phyloP scores from a whole-genome alignment of 305 asterid species.

The Fraxinus floribunda region DNA sequence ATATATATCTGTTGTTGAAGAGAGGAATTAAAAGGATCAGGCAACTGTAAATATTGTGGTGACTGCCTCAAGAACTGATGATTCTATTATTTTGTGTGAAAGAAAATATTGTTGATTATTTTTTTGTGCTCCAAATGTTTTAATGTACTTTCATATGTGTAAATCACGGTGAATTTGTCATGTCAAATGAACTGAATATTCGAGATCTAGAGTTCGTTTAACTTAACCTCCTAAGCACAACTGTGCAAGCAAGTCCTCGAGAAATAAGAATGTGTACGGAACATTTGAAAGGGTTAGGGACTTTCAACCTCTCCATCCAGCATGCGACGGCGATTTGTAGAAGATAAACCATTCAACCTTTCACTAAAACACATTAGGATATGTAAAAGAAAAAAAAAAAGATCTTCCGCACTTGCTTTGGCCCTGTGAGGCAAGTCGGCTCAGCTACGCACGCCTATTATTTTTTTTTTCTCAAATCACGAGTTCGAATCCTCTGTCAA shows the following conservation, averaged over 20 bases:
- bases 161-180: neutral
- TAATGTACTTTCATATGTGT: neutral
- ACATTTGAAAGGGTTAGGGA: neutral
- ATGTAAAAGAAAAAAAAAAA: too few species aligned
- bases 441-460: neutral
- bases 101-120: neutral
- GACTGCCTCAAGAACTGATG: conserved; percentile 2
- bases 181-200: neutral
- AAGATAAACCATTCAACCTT: neutral
- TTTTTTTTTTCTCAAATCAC: too few species aligned
- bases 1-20: conserved; percentile 69
- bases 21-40: conserved; percentile 9
- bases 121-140: neutral
- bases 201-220: neutral
- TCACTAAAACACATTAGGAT: too few species aligned
- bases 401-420: neutral
- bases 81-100: conserved; percentile 1
- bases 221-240: neutral
- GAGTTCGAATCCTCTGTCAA: too few species aligned
- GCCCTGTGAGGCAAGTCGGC: neutral
- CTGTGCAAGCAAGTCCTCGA: neutral
- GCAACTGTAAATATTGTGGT: conserved; percentile 19
- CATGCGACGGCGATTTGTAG: neutral
- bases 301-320: neutral
- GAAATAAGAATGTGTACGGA: neutral